Conservation (phyloP, 495 filamentous ascomycete species). For the Parachaetomium inaequale region DNA sequence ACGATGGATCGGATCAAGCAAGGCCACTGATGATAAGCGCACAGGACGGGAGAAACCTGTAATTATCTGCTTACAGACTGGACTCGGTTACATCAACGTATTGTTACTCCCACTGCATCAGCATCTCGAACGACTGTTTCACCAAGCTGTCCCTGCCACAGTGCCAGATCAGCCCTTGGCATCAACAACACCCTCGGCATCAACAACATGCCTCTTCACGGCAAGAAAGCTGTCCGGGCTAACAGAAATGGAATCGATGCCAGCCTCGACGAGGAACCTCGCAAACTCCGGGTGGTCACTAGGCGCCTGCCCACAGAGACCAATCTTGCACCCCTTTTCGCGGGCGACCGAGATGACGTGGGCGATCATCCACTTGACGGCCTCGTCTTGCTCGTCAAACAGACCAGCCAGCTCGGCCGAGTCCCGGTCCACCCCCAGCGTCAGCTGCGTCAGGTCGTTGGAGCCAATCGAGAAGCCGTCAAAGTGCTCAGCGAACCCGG, state of each 20-base stretch:
- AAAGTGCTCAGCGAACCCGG: constrained; percentile 31
- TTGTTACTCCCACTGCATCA: too few species aligned
- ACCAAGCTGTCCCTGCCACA: too few species aligned
- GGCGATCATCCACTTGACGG: constrained; percentile 40
- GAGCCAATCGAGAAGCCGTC: constrained; percentile 43
- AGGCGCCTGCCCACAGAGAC: constrained; percentile 38
- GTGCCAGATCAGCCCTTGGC: too few species aligned
- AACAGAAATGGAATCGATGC: constrained; percentile 26
- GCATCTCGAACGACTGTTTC: too few species aligned
- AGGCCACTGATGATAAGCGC: too few species aligned
- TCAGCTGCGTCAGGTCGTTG: constrained; percentile 41
- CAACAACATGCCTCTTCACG: constrained; percentile 21
- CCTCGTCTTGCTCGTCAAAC: constrained; percentile 38
- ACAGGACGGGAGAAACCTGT: too few species aligned
- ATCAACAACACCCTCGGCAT: too few species aligned
- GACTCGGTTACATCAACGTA: too few species aligned
- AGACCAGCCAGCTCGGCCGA: constrained; percentile 33
- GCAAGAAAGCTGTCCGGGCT: constrained; percentile 26
- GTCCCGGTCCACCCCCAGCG: constrained; percentile 38
- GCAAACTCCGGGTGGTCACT: constrained; percentile 40
- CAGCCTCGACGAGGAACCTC: constrained; percentile 29
- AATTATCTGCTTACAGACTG: too few species aligned
- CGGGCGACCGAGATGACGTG: constrained; percentile 28
- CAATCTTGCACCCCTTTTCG: constrained; percentile 31
- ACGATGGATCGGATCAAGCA: too few species aligned